Base-by-base conservation (phyloP, 805 yeast species). In the Wickerhamomyces kurtzmanii region DNA sequence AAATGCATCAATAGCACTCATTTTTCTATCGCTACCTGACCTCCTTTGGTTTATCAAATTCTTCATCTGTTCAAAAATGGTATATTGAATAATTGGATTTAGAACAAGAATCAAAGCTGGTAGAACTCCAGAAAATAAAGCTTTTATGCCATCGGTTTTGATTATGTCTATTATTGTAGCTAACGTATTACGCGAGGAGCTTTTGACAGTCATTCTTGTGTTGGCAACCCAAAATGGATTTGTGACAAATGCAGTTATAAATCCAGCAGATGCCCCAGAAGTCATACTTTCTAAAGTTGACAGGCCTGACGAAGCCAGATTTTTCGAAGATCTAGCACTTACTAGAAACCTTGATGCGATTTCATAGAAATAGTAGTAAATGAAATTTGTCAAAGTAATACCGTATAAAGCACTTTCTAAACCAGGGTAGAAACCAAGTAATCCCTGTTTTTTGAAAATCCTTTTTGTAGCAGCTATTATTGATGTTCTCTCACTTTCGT, bases 181-280 rank as follows among this genome's bases (percentile, higher is more conserved):
- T 22, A 81, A 39, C 2, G 87, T 73, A 24, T 58, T 57, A 17
- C 60, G 49, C n/a, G 40, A 42, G 20, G 50, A 49, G 24, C 43
- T 48, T 11, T 42, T 39, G 12, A 87, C 85, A 42, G 93, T 82
- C 70, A 79, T 74, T 47, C 95, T 68, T 3, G 96, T 86, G 50
- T 86, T 86, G 24, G 93, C 91, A 24, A 86, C 94, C 96, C 96
- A 86, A 40, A 84, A 74, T 15, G 96, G 96, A 51, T 86, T 86
- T 9, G 94, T 76, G 8, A 76, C 65, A 13, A 81, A 59, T 27
- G 86, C 81, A 4, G 96, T 85, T 21, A 85, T 70, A 8, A 86
- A 69, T 0, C 96, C 96, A 3, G 96, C 94, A 45, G 83, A 63
- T 1, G 91, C 78, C 16, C 96, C 94, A 3, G 86, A 76, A 5